phyloP scores from a whole-genome alignment of 2,329 filamentous ascomycete genomes.

The Alternaria gaisen region DNA sequence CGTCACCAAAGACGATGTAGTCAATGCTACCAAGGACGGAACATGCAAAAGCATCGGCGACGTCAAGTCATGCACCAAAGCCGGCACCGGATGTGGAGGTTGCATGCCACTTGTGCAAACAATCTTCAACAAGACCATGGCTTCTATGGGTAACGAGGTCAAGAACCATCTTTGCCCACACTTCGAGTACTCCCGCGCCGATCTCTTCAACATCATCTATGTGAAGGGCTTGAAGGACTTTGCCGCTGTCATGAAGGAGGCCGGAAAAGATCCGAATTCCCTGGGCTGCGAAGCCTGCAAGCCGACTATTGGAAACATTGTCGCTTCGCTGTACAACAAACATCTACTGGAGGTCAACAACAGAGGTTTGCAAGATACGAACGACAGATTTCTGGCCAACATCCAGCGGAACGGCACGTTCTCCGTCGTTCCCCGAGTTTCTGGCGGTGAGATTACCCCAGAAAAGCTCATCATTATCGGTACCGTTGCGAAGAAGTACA shows the following conservation, averaged over 20 bases:
- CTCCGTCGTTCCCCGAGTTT: conserved; percentile 83
- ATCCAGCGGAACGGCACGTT: conserved; percentile 93
- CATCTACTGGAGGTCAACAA: conserved; percentile 77
- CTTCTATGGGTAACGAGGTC: conserved; percentile 83
- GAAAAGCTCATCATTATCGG: conserved; percentile 86
- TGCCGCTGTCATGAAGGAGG: conserved; percentile 78
- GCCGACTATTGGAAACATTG: conserved; percentile 80
- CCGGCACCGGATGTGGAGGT: conserved; percentile 88
- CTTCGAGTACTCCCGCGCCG: conserved; percentile 82
- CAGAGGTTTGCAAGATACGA: conserved; percentile 86
- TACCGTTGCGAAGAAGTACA: conserved; percentile 82
- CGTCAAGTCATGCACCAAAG: conserved; percentile 89
- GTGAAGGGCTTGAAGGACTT: conserved; percentile 80
- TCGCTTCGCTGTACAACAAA: conserved; percentile 82
- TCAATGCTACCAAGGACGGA: conserved; percentile 75
- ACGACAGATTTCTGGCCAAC: conserved; percentile 86
- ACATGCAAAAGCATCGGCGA: conserved; percentile 83
- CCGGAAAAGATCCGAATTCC: conserved; percentile 75
- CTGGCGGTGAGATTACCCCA: conserved; percentile 86
- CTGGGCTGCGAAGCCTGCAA: conserved; percentile 89
- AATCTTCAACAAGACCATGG: conserved; percentile 91
- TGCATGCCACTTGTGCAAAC: conserved; percentile 88
- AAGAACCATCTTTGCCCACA: conserved; percentile 87
- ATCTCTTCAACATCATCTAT: conserved; percentile 89
- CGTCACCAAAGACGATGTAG: conserved; percentile 84